phyloP scores from a whole-genome alignment of 2,329 filamentous ascomycete species.

The Bipolaris oryzae region DNA sequence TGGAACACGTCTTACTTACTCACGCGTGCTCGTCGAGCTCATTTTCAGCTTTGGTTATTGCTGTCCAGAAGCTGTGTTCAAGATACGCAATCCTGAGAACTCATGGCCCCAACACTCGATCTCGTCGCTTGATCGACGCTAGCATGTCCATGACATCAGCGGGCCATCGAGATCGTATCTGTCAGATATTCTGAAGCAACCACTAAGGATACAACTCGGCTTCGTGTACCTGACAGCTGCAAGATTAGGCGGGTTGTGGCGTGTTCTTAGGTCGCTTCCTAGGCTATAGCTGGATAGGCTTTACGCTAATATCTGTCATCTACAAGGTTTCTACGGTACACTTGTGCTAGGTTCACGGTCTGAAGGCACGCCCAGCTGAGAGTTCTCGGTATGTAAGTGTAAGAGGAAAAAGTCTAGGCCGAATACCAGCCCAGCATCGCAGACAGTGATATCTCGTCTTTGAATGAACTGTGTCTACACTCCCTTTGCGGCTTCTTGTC shows the following conservation, averaged over 20 bases:
- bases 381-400: background rate
- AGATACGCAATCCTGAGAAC: background rate
- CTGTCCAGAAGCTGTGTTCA: background rate
- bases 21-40: background rate
- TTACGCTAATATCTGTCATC: background rate
- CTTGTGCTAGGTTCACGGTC: constrained; percentile 1
- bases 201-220: constrained; percentile 6
- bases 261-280: background rate
- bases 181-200: constrained; percentile 1
- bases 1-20: background rate
- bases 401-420: background rate
- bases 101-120: constrained; percentile 3
- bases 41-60: background rate
- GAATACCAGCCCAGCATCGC: background rate
- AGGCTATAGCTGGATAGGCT: background rate
- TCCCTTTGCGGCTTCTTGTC: background rate
- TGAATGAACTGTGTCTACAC: no score
- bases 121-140: constrained; percentile 12
- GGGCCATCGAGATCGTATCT: constrained; percentile 5
- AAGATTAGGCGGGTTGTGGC: background rate
- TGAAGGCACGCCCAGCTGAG: background rate
- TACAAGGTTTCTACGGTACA: constrained; percentile 4
- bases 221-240: constrained; percentile 17
- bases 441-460: background rate
- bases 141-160: constrained; percentile 16